These are phyloP conservation scores for Kodamaea kaohsiungensis DNA, from an alignment of 805 yeast species.

Conservation along the genomic window DNA sequence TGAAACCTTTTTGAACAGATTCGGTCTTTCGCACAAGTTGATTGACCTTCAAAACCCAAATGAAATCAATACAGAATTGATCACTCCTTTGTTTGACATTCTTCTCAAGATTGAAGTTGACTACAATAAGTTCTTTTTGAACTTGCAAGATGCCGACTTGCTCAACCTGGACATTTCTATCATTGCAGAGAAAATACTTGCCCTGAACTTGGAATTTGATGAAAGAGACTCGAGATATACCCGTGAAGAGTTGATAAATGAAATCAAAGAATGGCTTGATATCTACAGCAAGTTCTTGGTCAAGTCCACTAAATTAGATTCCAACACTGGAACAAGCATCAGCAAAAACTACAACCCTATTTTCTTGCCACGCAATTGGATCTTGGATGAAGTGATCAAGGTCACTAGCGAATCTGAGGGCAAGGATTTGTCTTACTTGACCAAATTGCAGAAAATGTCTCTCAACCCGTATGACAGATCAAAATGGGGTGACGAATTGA, in stretches of 20 bases:
- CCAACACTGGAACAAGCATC: constrained; percentile 14
- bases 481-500: constrained; percentile 67
- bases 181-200: constrained; percentile 21
- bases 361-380: constrained; percentile 84
- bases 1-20: constrained; percentile 56
- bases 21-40: constrained; percentile 58
- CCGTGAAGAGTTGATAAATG: constrained; percentile 42
- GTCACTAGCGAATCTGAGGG: constrained; percentile 51
- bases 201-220: constrained; percentile 18
- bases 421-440: constrained; percentile 49
- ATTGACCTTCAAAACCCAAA: constrained; percentile 34
- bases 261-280: constrained; percentile 53
- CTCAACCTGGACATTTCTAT: constrained; percentile 11
- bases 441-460: constrained; percentile 70
- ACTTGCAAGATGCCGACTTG: constrained; percentile 43
- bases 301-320: constrained; percentile 39
- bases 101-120: constrained; percentile 66
- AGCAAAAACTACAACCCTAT: constrained; percentile 65
- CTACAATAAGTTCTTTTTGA: constrained; percentile 75
- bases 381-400: constrained; percentile 77
- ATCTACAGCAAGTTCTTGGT: constrained; percentile 46
- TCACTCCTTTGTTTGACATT: constrained; percentile 63
- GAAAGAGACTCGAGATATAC: constrained; percentile 21
- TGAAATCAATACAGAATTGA: constrained; percentile 43
- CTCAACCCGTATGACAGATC: constrained; percentile 67